phyloP scores from a whole-genome alignment of 2,329 filamentous ascomycete genomes.

The Parascedosporium putredinis region DNA sequence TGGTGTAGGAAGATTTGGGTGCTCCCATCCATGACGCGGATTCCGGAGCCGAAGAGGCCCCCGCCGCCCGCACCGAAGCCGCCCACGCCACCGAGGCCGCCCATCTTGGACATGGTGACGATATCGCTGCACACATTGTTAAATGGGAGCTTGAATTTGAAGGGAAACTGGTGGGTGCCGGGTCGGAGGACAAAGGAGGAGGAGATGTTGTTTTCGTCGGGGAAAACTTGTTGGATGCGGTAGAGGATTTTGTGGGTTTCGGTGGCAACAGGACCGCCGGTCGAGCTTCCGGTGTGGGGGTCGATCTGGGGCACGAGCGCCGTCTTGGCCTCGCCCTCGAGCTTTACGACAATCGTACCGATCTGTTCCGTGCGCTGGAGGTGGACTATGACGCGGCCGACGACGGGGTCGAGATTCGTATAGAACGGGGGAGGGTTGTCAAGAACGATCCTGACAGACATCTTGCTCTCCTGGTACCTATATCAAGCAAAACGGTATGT shows the following conservation, averaged over 20 bases:
- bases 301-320: slow-evolving; percentile 38
- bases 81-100: slow-evolving; percentile 42
- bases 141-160: slow-evolving; percentile 66
- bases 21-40: slow-evolving; percentile 52
- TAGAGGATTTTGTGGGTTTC: slow-evolving; percentile 69
- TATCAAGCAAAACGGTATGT: too few relatives aligned
- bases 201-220: slow-evolving; percentile 37
- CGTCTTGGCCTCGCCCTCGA: slow-evolving; percentile 70
- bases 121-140: slow-evolving; percentile 60
- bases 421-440: slow-evolving; percentile 60
- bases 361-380: slow-evolving; percentile 59
- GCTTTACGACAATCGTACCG: slow-evolving; percentile 67
- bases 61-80: slow-evolving; percentile 33
- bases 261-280: slow-evolving; percentile 26
- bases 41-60: slow-evolving; percentile 37
- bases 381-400: slow-evolving; percentile 46
- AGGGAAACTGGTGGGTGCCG: slow-evolving; percentile 67
- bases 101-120: slow-evolving; percentile 41
- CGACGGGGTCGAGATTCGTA: slow-evolving; percentile 68
- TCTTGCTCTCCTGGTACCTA: too few relatives aligned
- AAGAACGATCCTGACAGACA: slow-evolving; percentile 59
- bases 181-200: slow-evolving; percentile 46
- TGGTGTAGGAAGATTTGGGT: slow-evolving; percentile 56
- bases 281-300: slow-evolving; percentile 12
- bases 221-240: slow-evolving; percentile 62